Evolutionary conservation across 2,329 filamentous ascomycete genomes (phyloP).

Genomic region (Nigrospora osmanthi): DNA sequence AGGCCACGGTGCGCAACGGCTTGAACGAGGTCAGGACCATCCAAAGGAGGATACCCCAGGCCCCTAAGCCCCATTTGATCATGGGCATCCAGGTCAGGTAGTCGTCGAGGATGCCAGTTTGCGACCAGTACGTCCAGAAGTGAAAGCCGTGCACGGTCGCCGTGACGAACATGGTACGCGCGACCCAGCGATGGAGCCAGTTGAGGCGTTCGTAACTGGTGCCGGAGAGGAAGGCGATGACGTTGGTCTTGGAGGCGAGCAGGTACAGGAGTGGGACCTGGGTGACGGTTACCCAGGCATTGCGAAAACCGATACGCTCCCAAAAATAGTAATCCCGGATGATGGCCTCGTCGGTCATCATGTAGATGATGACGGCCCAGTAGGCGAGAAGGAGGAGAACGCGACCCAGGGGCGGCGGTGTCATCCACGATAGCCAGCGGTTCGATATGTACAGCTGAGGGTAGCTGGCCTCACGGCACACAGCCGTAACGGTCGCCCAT

Average conservation of each 20-base stretch:
- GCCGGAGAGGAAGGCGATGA: conserved; percentile 54
- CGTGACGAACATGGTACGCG: conserved; percentile 60
- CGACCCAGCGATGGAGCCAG: conserved; percentile 68
- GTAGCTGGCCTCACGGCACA: conserved; percentile 47
- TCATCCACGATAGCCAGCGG: conserved; percentile 43
- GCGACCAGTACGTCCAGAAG: conserved; percentile 58
- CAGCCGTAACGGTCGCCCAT: conserved; percentile 52
- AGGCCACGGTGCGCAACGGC: conserved; percentile 57
- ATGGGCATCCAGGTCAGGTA: conserved; percentile 56
- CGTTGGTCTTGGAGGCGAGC: conserved; percentile 49
- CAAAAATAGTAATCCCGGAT: conserved; percentile 47
- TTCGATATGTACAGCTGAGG: conserved; percentile 43
- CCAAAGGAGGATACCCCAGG: conserved; percentile 60
- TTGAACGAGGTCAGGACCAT: conserved; percentile 54
- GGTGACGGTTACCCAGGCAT: conserved; percentile 57
- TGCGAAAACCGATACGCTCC: conserved; percentile 60
- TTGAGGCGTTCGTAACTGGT: conserved; percentile 62
- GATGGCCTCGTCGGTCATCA: conserved; percentile 43
- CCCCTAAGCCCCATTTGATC: conserved; percentile 58
- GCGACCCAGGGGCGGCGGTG: conserved; percentile 51
- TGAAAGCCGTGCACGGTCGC: conserved; percentile 63
- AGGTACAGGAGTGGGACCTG: conserved; percentile 60
- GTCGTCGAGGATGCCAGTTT: conserved; percentile 47
- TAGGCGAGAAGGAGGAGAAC: conserved; percentile 45
- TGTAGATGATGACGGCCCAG: conserved; percentile 50